Evolutionary conservation across 371 early-diverging fungal genomes (phyloP).

Genomic region (Blakeslea trispora): DNA sequence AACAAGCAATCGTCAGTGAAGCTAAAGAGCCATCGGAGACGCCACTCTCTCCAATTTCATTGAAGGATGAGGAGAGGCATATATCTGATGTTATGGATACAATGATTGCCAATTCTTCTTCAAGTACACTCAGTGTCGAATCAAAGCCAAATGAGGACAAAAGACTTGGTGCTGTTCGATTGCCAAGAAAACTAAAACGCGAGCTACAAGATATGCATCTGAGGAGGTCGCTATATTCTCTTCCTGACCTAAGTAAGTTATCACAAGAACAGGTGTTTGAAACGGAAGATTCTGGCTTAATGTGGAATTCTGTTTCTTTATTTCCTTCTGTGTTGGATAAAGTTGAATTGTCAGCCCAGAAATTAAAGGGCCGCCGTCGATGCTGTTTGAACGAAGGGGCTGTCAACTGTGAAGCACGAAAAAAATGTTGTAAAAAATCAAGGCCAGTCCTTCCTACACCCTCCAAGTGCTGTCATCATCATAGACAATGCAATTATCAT

Average conservation of each 20-base stretch:
- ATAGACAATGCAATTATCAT: too few species aligned
- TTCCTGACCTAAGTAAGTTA: constrained; percentile 19
- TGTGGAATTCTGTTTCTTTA: background rate
- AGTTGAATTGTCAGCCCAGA: too few species aligned
- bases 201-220: constrained; percentile 24
- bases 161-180: too few species aligned
- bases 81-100: background rate
- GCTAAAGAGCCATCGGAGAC: background rate
- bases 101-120: constrained; percentile 7
- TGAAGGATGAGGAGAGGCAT: background rate
- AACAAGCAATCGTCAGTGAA: background rate
- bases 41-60: background rate
- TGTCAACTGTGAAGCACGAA: background rate
- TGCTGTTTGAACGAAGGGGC: too few species aligned
- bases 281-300: background rate
- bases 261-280: background rate
- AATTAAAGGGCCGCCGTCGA: too few species aligned
- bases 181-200: constrained; percentile 22
- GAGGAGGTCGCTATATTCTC: constrained; percentile 21
- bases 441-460: too few species aligned
- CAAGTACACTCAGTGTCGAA: constrained; percentile 11
- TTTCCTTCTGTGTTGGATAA: too few species aligned
- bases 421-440: background rate
- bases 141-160: background rate
- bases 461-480: too few species aligned